Percentiles rank a stretch among this genome's conserved stretches.
phyloP scores from a whole-genome alignment of 2,329 filamentous ascomycete species.

The Dryadomyces sulphureus region DNA sequence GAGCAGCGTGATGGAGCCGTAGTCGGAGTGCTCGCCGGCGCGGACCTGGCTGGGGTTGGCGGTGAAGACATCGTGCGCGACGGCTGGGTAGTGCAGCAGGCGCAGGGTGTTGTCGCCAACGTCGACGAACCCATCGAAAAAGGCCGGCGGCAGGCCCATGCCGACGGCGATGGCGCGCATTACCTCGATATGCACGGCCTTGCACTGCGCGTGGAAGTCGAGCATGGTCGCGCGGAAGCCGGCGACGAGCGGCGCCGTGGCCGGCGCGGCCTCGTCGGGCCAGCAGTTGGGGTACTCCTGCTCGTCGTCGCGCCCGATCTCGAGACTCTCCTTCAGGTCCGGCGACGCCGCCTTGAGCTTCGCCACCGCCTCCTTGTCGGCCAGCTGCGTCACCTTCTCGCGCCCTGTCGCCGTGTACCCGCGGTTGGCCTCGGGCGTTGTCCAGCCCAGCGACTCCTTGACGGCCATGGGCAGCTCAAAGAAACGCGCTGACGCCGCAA shows the following conservation, averaged over 20 bases:
- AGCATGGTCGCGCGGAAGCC: conserved; percentile 27
- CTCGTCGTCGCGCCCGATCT: conserved; percentile 47
- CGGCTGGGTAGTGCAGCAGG: conserved; percentile 62
- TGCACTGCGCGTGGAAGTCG: conserved; percentile 59
- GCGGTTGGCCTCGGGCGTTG: conserved; percentile 55
- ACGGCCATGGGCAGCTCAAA: conserved; percentile 47
- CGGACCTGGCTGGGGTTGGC: conserved; percentile 55
- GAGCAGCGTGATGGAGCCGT: conserved; percentile 44
- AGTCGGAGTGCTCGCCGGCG: conserved; percentile 63
- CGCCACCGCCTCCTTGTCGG: conserved; percentile 39
- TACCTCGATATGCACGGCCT: conserved; percentile 57
- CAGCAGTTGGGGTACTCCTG: conserved; percentile 60
- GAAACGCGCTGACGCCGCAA: conserved; percentile 54
- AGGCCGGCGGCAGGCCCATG: conserved; percentile 53
- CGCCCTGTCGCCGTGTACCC: conserved; percentile 56
- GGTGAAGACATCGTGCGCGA: conserved; percentile 49
- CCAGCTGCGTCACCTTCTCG: conserved; percentile 52
- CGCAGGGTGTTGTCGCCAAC: conserved; percentile 57
- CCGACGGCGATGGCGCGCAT: conserved; percentile 80
- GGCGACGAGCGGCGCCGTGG: background rate
- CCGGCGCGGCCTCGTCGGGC: conserved; percentile 41
- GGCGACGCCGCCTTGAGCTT: conserved; percentile 42
- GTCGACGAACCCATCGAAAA: conserved; percentile 65
- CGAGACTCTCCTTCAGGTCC: conserved; percentile 50
- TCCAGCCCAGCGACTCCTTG: conserved; percentile 58